phyloP scores from a whole-genome alignment of 495 filamentous ascomycete species.

The Daldinia caldariorum region DNA sequence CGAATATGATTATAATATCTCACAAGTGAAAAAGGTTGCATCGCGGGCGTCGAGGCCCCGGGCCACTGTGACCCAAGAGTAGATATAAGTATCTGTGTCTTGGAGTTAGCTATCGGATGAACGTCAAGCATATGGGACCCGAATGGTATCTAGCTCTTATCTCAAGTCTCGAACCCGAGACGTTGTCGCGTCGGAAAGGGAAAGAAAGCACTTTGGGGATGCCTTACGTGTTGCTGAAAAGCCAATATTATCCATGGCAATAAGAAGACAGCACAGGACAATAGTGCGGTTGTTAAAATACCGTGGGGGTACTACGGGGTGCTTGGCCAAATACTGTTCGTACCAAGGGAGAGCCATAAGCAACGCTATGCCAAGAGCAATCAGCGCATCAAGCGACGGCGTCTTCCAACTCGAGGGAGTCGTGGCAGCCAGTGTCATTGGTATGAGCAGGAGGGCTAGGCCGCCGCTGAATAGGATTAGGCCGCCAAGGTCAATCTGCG shows the following conservation, averaged over 20 bases:
- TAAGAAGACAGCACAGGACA: constrained; percentile 51
- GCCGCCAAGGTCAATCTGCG: constrained; percentile 58
- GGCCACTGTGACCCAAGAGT: constrained; percentile 57
- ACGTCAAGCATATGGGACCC: not conserved
- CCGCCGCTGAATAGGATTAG: constrained; percentile 53
- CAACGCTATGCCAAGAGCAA: constrained; percentile 51
- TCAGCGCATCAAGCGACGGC: constrained; percentile 56
- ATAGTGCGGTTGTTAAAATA: constrained; percentile 58
- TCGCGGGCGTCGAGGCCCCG: constrained; percentile 53
- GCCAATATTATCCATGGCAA: constrained; percentile 54
- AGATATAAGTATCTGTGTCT: constrained; percentile 56
- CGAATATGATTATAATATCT: not conserved
- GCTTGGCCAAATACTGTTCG: constrained; percentile 54
- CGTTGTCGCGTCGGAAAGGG: not conserved
- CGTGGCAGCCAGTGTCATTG: constrained; percentile 54
- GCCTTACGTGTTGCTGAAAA: constrained; percentile 51
- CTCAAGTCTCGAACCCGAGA: too few relatives aligned
- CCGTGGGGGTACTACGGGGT: constrained; percentile 57
- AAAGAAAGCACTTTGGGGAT: not conserved
- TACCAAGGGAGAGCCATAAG: constrained; percentile 55
- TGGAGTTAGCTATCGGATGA: not conserved
- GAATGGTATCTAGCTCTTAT: not conserved
- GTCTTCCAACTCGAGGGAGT: constrained; percentile 52
- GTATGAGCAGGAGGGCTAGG: constrained; percentile 49
- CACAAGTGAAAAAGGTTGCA: constrained; percentile 57